phyloP scores from a whole-genome alignment of 768 basidiomycete genomes.

The Mycena rebaudengoi region DNA sequence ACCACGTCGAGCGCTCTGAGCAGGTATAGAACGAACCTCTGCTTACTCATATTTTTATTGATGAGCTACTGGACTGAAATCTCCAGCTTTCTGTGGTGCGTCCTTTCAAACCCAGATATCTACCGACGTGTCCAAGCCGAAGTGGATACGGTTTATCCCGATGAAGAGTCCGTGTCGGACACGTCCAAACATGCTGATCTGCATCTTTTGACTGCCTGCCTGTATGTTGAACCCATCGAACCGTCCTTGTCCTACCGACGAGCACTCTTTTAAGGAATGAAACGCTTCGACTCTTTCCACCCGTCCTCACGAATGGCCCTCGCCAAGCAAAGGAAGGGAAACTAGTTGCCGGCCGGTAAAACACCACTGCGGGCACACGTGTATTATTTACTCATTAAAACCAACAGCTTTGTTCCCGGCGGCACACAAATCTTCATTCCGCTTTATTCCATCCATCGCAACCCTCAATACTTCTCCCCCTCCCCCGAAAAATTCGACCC shows the following conservation, averaged over 20 bases:
- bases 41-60: not conserved
- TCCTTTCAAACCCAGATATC: constrained; percentile 41
- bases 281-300: constrained; percentile 53
- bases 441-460: constrained; percentile 45
- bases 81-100: constrained; percentile 41
- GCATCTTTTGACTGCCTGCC: constrained; percentile 39
- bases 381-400: not conserved
- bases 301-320: constrained; percentile 50
- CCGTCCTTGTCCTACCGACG: not conserved
- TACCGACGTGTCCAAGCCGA: constrained; percentile 45
- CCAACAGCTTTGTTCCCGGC: constrained; percentile 45
- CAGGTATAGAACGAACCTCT: not conserved
- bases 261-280: constrained; percentile 47
- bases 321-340: constrained; percentile 46
- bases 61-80: not conserved
- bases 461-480: constrained; percentile 49
- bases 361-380: too few relatives aligned
- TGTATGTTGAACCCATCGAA: constrained; percentile 30
- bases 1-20: constrained; percentile 47
- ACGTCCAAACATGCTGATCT: constrained; percentile 34
- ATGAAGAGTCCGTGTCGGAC: constrained; percentile 33
- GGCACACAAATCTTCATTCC: constrained; percentile 44
- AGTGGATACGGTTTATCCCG: constrained; percentile 39
- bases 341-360: constrained; percentile 43
- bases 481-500: constrained; percentile 49